Conservation (phyloP, 2,329 filamentous ascomycete genomes). For the Epichloe sp. region DNA sequence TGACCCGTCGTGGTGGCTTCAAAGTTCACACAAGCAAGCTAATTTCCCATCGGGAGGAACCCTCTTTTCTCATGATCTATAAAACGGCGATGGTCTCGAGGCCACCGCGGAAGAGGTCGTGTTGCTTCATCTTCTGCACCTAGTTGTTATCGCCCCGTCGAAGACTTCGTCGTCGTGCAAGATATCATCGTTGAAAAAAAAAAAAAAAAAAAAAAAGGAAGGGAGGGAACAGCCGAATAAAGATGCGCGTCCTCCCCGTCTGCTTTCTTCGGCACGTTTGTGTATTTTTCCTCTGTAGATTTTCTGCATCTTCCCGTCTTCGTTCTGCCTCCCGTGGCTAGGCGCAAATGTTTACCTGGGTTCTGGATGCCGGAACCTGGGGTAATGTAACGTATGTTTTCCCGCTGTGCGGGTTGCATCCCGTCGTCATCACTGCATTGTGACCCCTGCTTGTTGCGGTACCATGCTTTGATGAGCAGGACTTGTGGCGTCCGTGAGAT, state of each 20-base stretch:
- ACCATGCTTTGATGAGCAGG: not conserved
- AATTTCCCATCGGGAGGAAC: no score
- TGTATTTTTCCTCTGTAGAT: not conserved
- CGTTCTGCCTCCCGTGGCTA: not conserved
- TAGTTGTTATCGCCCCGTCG: not conserved
- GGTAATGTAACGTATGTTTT: constrained; percentile 1
- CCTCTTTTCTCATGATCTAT: not conserved
- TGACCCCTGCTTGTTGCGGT: not conserved
- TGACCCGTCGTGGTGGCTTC: no score
- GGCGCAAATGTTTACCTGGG: not conserved
- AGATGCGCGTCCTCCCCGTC: not conserved
- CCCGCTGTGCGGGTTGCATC: constrained; percentile 1
- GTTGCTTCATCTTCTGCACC: not conserved
- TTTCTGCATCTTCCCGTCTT: constrained; percentile 1
- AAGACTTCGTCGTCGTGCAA: not conserved
- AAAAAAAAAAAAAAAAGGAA: no score
- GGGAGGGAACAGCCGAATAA: no score
- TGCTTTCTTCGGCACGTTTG: not conserved
- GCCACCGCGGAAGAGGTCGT: not conserved
- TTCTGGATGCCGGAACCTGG: not conserved
- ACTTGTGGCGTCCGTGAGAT: not conserved
- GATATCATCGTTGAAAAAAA: no score
- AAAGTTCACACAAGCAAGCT: no score
- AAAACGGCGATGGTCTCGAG: not conserved
- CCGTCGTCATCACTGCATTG: not conserved